Conservation (phyloP, 306 rosid genomes). For the Trifolium pratense region DNA sequence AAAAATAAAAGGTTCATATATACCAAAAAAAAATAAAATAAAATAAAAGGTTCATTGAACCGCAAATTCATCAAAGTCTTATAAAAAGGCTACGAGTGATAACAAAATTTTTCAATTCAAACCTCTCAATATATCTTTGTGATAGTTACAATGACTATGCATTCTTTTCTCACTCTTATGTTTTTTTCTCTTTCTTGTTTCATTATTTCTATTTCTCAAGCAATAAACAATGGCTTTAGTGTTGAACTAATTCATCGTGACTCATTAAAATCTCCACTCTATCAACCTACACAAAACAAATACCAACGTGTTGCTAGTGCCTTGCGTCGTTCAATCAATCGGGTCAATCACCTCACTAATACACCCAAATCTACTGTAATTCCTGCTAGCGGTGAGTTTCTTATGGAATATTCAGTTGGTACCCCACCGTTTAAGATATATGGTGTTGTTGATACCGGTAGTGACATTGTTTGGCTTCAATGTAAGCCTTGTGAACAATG, state of each 20-base stretch:
- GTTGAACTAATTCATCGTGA: conserved; percentile 60
- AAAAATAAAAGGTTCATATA: too few relatives aligned
- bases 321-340: conserved; percentile 46
- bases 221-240: conserved; percentile 21
- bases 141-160: not conserved
- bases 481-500: conserved; percentile 57
- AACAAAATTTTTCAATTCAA: not conserved
- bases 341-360: not conserved
- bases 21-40: too few relatives aligned
- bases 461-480: conserved; percentile 60
- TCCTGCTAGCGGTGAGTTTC: conserved; percentile 44
- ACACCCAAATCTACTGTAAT: conserved; percentile 1
- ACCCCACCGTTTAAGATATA: conserved; percentile 50
- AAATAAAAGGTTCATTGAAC: too few relatives aligned
- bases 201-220: not conserved
- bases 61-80: too few relatives aligned
- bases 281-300: conserved; percentile 39
- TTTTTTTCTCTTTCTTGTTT: not conserved
- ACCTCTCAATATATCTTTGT: not conserved
- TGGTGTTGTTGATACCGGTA: conserved; percentile 61
- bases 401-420: conserved; percentile 52
- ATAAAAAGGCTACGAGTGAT: too few relatives aligned
- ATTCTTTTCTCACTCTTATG: not conserved
- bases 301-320: conserved; percentile 45
- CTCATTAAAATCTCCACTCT: conserved; percentile 56